phyloP scores from a whole-genome alignment of 2,329 filamentous ascomycete species.

The Sclerotiophoma versabilis region DNA sequence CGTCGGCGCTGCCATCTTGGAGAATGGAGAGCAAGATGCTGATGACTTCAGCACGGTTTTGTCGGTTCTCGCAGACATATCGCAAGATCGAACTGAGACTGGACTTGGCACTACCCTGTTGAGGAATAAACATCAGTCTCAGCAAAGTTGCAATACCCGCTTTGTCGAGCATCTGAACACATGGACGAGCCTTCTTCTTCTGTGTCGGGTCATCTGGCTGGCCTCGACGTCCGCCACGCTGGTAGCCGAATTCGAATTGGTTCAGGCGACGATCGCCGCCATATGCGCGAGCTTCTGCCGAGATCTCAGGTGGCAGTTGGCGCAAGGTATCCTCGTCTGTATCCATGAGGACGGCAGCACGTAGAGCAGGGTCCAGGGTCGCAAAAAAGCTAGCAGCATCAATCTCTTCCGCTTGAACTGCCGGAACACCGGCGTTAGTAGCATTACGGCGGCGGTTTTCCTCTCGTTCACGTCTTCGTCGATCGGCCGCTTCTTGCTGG shows the following conservation, averaged over 20 bases:
- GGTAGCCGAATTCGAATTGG: conserved; percentile 55
- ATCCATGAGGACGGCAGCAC: conserved; percentile 87
- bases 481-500: conserved; percentile 87
- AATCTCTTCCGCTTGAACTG: conserved; percentile 71
- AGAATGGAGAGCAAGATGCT: conserved; percentile 91
- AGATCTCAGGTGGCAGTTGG: conserved; percentile 82
- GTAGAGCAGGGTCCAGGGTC: conserved; percentile 82
- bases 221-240: conserved; percentile 47
- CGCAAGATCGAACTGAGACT: conserved; percentile 87
- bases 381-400: conserved; percentile 91
- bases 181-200: conserved; percentile 75
- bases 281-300: conserved; percentile 82
- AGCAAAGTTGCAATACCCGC: conserved; percentile 93
- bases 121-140: conserved; percentile 97
- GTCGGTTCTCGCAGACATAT: conserved; percentile 94
- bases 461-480: conserved; percentile 85
- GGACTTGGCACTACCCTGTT: conserved; percentile 83
- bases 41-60: conserved; percentile 92
- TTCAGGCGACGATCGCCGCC: conserved; percentile 62
- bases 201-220: conserved; percentile 56
- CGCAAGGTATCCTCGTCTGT: conserved; percentile 88
- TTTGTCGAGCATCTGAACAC: conserved; percentile 97
- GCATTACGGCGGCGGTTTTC: conserved; percentile 74
- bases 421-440: conserved; percentile 54
- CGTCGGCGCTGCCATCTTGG: conserved; percentile 92